A percentile compares a stretch with the other conserved stretches of the same genome.
phyloP scores from a whole-genome alignment of 768 basidiomycete genomes.

The Lentinula guzmanii region DNA sequence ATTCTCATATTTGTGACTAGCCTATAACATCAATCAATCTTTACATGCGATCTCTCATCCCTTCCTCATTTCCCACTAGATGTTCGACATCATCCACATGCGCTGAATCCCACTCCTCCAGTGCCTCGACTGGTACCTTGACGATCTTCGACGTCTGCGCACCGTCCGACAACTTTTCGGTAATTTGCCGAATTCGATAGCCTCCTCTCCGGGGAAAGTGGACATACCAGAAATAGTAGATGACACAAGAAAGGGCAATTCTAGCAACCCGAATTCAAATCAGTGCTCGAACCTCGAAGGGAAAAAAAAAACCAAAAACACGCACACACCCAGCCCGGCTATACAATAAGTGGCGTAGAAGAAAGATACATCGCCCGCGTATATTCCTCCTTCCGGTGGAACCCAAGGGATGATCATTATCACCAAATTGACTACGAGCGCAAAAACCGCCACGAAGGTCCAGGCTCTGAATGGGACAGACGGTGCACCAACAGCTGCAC shows the following conservation, averaged over 20 bases:
- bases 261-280: conserved; percentile 9
- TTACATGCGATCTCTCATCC: neutral
- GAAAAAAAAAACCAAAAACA: neutral
- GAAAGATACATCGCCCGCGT: conserved; percentile 21
- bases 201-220: conserved; percentile 36
- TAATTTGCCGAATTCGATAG: conserved; percentile 38
- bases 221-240: conserved; percentile 29
- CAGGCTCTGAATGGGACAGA: neutral
- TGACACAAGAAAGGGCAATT: conserved; percentile 22
- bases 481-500: neutral
- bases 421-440: neutral
- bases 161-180: conserved; percentile 32
- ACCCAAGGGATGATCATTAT: neutral
- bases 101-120: conserved; percentile 29
- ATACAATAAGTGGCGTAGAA: conserved; percentile 38
- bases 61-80: neutral
- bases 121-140: conserved; percentile 21
- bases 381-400: neutral
- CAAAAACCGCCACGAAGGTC: neutral
- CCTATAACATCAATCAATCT: neutral
- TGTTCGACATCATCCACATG: conserved; percentile 19
- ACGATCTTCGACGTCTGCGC: conserved; percentile 24
- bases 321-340: conserved; percentile 29
- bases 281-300: neutral
- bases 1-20: too few species aligned